Conservation (phyloP, 345 rosid genomes). For the Hibiscus tridactylites region DNA sequence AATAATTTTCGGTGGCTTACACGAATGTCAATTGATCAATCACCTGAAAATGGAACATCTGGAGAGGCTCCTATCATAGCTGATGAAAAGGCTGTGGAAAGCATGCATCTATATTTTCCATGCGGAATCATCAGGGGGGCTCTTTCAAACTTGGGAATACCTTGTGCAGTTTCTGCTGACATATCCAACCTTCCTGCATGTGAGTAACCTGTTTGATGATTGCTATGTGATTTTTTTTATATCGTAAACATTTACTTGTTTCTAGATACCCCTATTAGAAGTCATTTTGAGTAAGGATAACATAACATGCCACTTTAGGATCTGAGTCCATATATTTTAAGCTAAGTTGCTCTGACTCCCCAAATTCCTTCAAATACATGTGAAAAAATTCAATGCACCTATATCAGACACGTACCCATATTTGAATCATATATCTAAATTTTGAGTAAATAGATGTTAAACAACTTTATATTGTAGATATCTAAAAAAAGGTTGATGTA, state of each 20-base stretch:
- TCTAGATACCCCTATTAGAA: neutral
- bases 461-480: neutral
- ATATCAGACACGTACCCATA: neutral
- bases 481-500: neutral
- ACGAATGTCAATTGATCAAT: slow-evolving; percentile 56
- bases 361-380: neutral
- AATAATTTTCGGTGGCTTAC: slow-evolving; percentile 83
- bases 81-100: slow-evolving; percentile 62
- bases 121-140: slow-evolving; percentile 97
- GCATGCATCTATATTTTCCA: slow-evolving; percentile 88
- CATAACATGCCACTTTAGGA: neutral
- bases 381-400: neutral
- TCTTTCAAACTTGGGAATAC: slow-evolving; percentile 91
- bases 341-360: neutral
- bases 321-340: neutral
- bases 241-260: neutral
- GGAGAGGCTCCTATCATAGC: slow-evolving; percentile 45
- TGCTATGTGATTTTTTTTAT: neutral
- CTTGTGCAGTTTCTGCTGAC: slow-evolving; percentile 95
- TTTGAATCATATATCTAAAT: neutral
- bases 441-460: neutral
- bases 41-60: slow-evolving; percentile 35
- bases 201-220: slow-evolving; percentile 29
- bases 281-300: slow-evolving; percentile 1
- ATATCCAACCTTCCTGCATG: slow-evolving; percentile 91